phyloP scores from a whole-genome alignment of 768 basidiomycete species.

The Zangia roseola region DNA sequence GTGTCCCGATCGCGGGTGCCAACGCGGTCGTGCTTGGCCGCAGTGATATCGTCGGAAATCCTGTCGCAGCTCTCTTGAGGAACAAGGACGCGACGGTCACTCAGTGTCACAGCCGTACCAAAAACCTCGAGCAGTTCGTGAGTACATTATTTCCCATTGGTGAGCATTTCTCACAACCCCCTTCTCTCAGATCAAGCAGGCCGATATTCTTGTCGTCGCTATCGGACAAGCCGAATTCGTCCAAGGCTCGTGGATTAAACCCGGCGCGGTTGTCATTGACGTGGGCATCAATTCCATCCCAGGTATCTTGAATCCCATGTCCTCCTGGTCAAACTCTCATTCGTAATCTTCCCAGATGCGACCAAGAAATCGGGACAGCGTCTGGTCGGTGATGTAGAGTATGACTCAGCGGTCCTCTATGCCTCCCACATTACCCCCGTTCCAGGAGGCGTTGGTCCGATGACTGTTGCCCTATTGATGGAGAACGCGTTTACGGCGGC shows the following conservation, averaged over 20 bases:
- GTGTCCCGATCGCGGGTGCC: constrained; percentile 70
- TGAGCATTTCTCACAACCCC: constrained; percentile 3
- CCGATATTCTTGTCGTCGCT: constrained; percentile 95
- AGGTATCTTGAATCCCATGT: constrained; percentile 44
- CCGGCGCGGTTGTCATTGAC: constrained; percentile 93
- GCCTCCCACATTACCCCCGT: constrained; percentile 96
- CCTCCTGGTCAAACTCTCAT: not conserved
- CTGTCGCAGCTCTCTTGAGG: constrained; percentile 87
- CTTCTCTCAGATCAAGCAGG: constrained; percentile 64
- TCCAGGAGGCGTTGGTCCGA: constrained; percentile 98
- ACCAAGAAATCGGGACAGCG: constrained; percentile 95
- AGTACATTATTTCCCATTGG: constrained; percentile 27
- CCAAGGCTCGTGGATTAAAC: constrained; percentile 93
- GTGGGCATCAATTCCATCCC: constrained; percentile 97
- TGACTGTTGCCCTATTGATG: constrained; percentile 99
- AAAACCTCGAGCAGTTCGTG: constrained; percentile 77
- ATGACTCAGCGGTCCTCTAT: constrained; percentile 64
- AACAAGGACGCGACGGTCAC: constrained; percentile 94
- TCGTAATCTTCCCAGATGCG: constrained; percentile 48
- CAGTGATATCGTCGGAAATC: constrained; percentile 96
- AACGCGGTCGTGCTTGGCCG: constrained; percentile 92
- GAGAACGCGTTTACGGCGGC: constrained; percentile 87
- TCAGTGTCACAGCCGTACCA: constrained; percentile 92
- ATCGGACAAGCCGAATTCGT: constrained; percentile 91
- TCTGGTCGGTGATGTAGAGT: constrained; percentile 95